phyloP scores from a whole-genome alignment of 495 filamentous ascomycete species.

The Annulohypoxylon stygium region DNA sequence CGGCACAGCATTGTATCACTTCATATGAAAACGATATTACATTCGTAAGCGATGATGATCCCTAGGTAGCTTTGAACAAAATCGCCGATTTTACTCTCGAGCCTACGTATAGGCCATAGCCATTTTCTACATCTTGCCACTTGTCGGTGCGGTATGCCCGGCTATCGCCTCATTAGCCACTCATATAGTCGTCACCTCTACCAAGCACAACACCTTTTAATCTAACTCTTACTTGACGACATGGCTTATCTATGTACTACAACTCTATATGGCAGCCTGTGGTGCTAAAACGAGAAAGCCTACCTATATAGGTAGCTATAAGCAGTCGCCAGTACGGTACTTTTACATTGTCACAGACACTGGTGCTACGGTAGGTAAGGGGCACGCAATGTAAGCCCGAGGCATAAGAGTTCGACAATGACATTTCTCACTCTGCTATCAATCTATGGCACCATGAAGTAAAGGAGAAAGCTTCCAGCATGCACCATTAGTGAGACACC shows the following conservation, averaged over 20 bases:
- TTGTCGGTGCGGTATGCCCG: no score
- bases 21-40: background rate
- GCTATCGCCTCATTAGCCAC: background rate
- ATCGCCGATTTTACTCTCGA: background rate
- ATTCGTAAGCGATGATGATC: background rate
- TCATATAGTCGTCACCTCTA: background rate
- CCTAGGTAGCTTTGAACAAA: background rate
- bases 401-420: background rate
- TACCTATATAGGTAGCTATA: background rate
- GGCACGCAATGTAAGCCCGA: background rate
- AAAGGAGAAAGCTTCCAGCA: background rate
- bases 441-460: background rate
- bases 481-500: background rate
- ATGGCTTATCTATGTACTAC: background rate
- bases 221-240: background rate
- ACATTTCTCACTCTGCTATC: background rate
- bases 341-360: background rate
- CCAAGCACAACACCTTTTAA: background rate
- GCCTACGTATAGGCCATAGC: background rate
- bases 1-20: slow-evolving; percentile 24
- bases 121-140: background rate
- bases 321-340: no score
- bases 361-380: background rate
- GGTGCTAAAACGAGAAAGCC: background rate
- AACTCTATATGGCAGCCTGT: background rate